A percentile compares a stretch with the other conserved stretches of the same genome.
Conservation (phyloP, 768 basidiomycete species). For the Kwoniella pini region DNA sequence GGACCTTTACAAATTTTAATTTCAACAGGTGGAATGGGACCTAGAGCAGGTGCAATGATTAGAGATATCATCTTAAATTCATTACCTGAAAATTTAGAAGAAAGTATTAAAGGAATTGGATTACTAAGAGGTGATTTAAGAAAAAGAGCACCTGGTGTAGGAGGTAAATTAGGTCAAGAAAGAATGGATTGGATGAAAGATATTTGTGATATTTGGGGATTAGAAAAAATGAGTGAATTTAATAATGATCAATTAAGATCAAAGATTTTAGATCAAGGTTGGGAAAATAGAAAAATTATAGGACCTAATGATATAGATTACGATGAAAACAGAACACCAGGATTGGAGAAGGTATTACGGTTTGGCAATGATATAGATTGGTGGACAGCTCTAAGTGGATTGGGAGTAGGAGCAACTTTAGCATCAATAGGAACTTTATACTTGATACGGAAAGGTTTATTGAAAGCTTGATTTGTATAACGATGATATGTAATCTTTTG, state of each 20-base stretch:
- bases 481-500: too few relatives aligned
- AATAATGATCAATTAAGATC: slow-evolving; percentile 69
- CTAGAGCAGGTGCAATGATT: slow-evolving; percentile 83
- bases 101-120: slow-evolving; percentile 78
- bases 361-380: too few relatives aligned
- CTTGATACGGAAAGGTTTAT: too few relatives aligned
- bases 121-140: slow-evolving; percentile 70
- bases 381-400: neutral
- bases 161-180: slow-evolving; percentile 70
- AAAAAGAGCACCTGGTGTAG: slow-evolving; percentile 77
- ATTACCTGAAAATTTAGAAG: slow-evolving; percentile 72
- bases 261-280: slow-evolving; percentile 75
- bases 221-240: slow-evolving; percentile 70
- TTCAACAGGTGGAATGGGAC: slow-evolving; percentile 90
- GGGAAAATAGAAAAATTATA: slow-evolving; percentile 64
- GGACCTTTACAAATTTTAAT: slow-evolving; percentile 95
- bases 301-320: slow-evolving; percentile 38
- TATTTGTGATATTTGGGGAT: slow-evolving; percentile 67
- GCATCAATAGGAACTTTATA: too few relatives aligned
- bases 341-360: too few relatives aligned
- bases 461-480: too few relatives aligned
- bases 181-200: slow-evolving; percentile 76
- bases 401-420: too few relatives aligned
- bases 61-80: slow-evolving; percentile 66
- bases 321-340: too few relatives aligned